Percentiles rank a stretch among this genome's conserved stretches.
Conservation (phyloP, 140 eudicot species). For the Eryngium alpinum region DNA sequence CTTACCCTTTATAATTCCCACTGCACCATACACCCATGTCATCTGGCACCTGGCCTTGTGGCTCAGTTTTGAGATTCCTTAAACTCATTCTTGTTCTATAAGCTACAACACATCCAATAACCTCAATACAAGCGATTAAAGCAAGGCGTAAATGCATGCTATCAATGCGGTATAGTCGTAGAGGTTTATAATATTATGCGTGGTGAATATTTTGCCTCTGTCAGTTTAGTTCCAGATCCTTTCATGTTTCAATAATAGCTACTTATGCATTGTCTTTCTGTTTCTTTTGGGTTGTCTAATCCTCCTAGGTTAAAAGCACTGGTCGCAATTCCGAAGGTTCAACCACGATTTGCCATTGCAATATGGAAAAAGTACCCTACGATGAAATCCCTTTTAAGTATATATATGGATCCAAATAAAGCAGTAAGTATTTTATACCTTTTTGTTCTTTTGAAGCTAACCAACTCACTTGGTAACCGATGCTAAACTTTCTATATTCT, state of each 20-base stretch:
- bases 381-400: constrained; percentile 74
- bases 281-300: neutral
- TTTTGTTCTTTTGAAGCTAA: neutral
- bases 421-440: constrained; percentile 39
- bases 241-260: neutral
- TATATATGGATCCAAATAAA: constrained; percentile 85
- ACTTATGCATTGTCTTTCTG: neutral
- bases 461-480: neutral
- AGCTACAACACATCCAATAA: neutral
- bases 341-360: constrained; percentile 85
- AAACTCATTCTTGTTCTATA: too few species aligned
- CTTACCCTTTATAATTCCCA: too few species aligned
- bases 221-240: neutral
- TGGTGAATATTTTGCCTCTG: constrained; percentile 1
- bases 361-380: constrained; percentile 87
- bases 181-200: neutral
- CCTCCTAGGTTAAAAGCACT: constrained; percentile 74
- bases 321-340: constrained; percentile 90
- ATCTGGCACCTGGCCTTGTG: too few species aligned
- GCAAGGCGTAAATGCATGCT: neutral
- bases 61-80: too few species aligned
- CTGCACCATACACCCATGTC: too few species aligned
- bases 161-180: neutral
- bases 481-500: neutral
- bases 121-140: too few species aligned